Percentiles rank a stretch among this genome's conserved stretches.
These are phyloP conservation scores for Blepharisma undulans DNA, from an alignment of 169 alveolate species.

Conservation along the genomic window DNA sequence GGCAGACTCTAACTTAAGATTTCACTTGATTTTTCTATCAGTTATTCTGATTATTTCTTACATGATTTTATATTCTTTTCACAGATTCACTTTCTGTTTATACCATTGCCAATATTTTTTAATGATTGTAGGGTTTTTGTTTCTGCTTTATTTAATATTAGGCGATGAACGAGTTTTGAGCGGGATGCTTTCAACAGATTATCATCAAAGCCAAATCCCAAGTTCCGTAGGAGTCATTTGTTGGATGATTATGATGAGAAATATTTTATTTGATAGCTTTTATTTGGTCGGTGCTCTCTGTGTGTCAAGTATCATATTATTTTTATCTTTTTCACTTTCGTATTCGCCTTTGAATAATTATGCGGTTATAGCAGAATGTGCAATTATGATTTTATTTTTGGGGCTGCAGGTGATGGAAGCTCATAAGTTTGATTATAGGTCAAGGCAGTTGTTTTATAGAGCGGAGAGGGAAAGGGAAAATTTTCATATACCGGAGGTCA, in stretches of 20 bases:
- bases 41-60: background rate
- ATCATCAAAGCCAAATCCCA: background rate
- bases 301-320: background rate
- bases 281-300: background rate
- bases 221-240: background rate
- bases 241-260: background rate
- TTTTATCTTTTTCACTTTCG: background rate
- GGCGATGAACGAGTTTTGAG: background rate
- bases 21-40: background rate
- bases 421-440: background rate
- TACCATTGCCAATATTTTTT: background rate
- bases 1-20: background rate
- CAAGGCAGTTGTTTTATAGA: background rate
- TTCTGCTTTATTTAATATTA: background rate
- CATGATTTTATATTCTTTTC: background rate
- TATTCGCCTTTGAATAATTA: background rate
- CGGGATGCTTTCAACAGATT: background rate
- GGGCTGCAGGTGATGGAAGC: background rate
- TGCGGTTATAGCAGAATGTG: background rate
- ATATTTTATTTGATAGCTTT: background rate
- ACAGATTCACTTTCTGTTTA: background rate
- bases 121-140: background rate
- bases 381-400: background rate
- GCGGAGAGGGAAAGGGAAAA: background rate
- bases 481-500: background rate